These are phyloP conservation scores for Cornus controversa DNA, from an alignment of 148 eudicot species.

Conservation along the genomic window DNA sequence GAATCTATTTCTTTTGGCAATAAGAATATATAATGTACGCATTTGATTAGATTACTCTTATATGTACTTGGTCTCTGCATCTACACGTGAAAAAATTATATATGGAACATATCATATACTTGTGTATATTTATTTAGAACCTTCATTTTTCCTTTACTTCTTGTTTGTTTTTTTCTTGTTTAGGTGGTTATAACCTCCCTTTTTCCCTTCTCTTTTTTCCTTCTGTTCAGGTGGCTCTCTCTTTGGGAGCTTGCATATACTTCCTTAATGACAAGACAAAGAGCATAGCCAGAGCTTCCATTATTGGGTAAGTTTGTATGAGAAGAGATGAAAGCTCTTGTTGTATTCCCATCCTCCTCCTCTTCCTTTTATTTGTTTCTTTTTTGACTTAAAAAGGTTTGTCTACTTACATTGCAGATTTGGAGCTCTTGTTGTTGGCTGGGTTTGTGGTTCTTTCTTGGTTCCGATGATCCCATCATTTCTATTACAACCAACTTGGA, in stretches of 20 bases:
- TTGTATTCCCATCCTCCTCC: not conserved
- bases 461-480: slow-evolving; percentile 73
- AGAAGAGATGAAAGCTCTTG: not conserved
- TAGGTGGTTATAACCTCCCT: too few relatives aligned
- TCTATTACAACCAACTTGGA: slow-evolving; percentile 72
- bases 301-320: slow-evolving; percentile 63
- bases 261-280: slow-evolving; percentile 89
- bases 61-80: not conserved
- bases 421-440: slow-evolving; percentile 84
- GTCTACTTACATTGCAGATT: slow-evolving; percentile 45
- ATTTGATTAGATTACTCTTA: not conserved
- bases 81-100: not conserved
- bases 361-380: too few relatives aligned
- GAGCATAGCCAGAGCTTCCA: slow-evolving; percentile 71
- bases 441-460: slow-evolving; percentile 76
- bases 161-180: not conserved
- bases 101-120: not conserved
- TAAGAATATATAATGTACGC: too few relatives aligned
- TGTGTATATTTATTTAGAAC: not conserved
- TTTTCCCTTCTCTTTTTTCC: not conserved
- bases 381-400: not conserved
- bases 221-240: slow-evolving; percentile 70
- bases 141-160: not conserved
- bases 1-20: too few relatives aligned
- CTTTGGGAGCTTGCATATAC: slow-evolving; percentile 83